Conservation (phyloP, 768 basidiomycete genomes). For the Termitomyces sp. region DNA sequence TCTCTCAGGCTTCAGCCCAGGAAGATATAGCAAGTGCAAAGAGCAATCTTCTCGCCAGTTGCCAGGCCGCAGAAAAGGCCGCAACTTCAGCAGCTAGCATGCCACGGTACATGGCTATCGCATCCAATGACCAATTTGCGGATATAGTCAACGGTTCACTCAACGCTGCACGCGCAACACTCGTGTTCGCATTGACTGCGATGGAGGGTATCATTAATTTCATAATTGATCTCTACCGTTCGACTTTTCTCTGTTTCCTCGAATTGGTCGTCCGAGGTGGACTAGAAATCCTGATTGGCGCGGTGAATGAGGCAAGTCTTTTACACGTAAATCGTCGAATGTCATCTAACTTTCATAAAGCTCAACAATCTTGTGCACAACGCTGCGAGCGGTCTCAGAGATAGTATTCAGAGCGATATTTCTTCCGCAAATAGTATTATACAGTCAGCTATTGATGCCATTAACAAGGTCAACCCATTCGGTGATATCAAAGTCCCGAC, state of each 20-base stretch:
- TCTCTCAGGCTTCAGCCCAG: constrained; percentile 68
- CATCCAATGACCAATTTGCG: constrained; percentile 75
- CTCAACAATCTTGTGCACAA: constrained; percentile 63
- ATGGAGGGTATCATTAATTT: constrained; percentile 91
- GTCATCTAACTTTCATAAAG: constrained; percentile 29
- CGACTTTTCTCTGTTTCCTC: constrained; percentile 89
- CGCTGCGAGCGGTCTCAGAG: constrained; percentile 56
- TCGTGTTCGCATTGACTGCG: constrained; percentile 70
- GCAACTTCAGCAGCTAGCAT: constrained; percentile 80
- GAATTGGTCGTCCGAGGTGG: constrained; percentile 84
- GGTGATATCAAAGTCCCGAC: constrained; percentile 62
- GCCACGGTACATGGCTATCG: constrained; percentile 83
- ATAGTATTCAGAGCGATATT: constrained; percentile 69
- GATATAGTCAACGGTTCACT: constrained; percentile 77
- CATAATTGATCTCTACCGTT: constrained; percentile 87
- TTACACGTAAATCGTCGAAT: background rate
- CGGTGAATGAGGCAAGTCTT: constrained; percentile 70
- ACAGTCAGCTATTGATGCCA: constrained; percentile 49
- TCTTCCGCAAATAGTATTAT: constrained; percentile 64
- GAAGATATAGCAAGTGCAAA: constrained; percentile 67
- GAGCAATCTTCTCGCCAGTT: constrained; percentile 72
- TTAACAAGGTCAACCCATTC: constrained; percentile 79
- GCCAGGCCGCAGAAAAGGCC: constrained; percentile 78
- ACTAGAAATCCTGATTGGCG: constrained; percentile 72
- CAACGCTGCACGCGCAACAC: constrained; percentile 66